Conservation (phyloP, 106 monocot genomes). For the Dactylorhiza incarnata region DNA sequence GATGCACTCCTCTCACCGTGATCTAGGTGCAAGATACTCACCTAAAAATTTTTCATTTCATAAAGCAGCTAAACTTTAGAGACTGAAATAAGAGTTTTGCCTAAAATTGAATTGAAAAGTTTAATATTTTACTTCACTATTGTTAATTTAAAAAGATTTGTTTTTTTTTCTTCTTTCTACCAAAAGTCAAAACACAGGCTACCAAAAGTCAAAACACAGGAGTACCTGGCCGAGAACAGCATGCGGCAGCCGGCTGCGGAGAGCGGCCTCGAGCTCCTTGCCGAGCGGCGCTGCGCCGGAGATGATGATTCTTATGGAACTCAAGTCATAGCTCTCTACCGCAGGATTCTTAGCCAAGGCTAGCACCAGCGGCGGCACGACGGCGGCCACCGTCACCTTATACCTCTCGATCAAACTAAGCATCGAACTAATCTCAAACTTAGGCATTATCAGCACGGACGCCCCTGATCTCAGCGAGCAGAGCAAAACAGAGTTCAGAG, state of each 20-base stretch:
- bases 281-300: constrained; percentile 90
- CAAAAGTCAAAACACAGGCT: no score
- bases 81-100: no score
- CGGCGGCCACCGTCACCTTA: constrained; percentile 59
- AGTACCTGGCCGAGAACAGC: constrained; percentile 78
- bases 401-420: constrained; percentile 47
- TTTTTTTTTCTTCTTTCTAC: no score
- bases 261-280: constrained; percentile 65
- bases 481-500: constrained; percentile 73
- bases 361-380: constrained; percentile 89
- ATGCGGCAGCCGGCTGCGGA: constrained; percentile 49
- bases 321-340: constrained; percentile 65
- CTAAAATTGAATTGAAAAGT: no score
- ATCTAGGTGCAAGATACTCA: no score
- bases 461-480: constrained; percentile 73
- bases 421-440: constrained; percentile 72
- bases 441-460: constrained; percentile 66
- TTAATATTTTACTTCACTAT: no score
- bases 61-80: no score
- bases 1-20: no score
- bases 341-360: constrained; percentile 63
- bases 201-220: neutral
- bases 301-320: constrained; percentile 62
- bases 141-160: no score
- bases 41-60: no score